A percentile compares a stretch with the other conserved stretches of the same genome.
Evolutionary conservation across 805 yeast genomes (phyloP).

Genomic region (Danielozyma ontarioensis): DNA sequence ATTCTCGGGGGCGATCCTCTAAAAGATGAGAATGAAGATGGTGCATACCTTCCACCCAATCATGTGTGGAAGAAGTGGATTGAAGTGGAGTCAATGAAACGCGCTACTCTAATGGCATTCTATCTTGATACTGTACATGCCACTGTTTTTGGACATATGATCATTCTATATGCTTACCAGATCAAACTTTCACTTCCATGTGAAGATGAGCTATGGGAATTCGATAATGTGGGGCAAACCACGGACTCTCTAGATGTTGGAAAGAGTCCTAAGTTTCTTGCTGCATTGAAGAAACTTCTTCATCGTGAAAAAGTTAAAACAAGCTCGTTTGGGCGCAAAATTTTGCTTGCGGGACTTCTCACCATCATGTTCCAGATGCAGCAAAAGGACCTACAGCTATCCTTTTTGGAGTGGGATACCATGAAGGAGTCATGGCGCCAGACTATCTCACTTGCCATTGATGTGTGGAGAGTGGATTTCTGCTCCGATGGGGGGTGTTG

Average conservation of each 20-base stretch:
- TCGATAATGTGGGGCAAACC: conserved; percentile 11
- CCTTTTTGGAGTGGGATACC: conserved; percentile 19
- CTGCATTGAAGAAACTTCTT: conserved; percentile 17
- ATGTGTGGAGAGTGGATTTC: conserved; percentile 22
- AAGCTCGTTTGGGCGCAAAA: conserved; percentile 14
- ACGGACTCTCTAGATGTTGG: conserved; percentile 6
- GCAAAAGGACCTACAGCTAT: conserved; percentile 18
- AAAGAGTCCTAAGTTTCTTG: conserved; percentile 18
- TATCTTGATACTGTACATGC: conserved; percentile 32
- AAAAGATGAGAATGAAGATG: conserved; percentile 20
- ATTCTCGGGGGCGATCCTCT: conserved; percentile 38
- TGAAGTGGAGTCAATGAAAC: conserved; percentile 32
- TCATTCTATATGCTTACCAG: conserved; percentile 22
- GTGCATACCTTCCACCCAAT: conserved; percentile 7
- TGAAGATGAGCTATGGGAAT: conserved; percentile 26
- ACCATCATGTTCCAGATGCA: conserved; percentile 10
- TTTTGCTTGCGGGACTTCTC: conserved; percentile 7
- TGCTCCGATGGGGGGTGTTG: conserved; percentile 15
- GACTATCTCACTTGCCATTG: conserved; percentile 22
- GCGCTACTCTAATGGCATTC: conserved; percentile 30
- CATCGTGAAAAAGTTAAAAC: conserved; percentile 16
- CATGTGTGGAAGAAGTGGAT: conserved; percentile 26
- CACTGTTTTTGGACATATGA: conserved; percentile 27
- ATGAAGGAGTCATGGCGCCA: conserved; percentile 22
- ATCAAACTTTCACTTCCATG: conserved; percentile 24